phyloP scores from a whole-genome alignment of 805 yeast genomes.

The Hagleromyces aurorensis region DNA sequence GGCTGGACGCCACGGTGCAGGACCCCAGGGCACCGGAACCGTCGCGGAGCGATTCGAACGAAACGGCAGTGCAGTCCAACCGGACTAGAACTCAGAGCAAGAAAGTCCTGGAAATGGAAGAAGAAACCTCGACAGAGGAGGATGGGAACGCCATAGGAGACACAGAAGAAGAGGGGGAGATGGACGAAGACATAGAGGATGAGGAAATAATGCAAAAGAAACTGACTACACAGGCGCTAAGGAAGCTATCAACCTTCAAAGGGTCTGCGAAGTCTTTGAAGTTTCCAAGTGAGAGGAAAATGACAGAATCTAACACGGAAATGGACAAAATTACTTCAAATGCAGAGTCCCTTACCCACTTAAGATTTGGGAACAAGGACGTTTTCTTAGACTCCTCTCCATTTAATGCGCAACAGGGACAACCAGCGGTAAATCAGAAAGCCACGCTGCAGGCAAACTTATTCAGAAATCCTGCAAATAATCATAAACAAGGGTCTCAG shows the following conservation, averaged over 20 bases:
- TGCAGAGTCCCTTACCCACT: slow-evolving; percentile 18
- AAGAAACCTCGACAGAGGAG: slow-evolving; percentile 2
- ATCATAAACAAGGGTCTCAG: too few species aligned
- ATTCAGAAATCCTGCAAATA: too few species aligned
- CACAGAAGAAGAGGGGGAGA: slow-evolving; percentile 3
- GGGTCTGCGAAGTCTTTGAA: slow-evolving; percentile 3
- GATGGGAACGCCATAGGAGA: neutral
- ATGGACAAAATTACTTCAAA: slow-evolving; percentile 3
- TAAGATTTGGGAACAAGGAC: slow-evolving; percentile 25
- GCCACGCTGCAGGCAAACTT: too few species aligned
- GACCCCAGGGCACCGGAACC: too few species aligned
- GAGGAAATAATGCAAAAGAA: slow-evolving; percentile 28
- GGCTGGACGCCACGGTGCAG: too few species aligned
- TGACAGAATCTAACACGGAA: slow-evolving; percentile 2
- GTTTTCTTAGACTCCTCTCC: slow-evolving; percentile 24
- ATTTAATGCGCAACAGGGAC: slow-evolving; percentile 8
- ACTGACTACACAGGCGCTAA: slow-evolving; percentile 35
- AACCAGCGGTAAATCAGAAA: too few species aligned
- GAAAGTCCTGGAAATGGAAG: slow-evolving; percentile 2
- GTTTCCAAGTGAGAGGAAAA: slow-evolving; percentile 1
- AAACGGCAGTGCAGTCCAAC: too few species aligned
- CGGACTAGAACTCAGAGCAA: too few species aligned
- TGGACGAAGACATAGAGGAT: slow-evolving; percentile 22
- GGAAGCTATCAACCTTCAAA: slow-evolving; percentile 29
- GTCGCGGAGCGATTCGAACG: too few species aligned